Evolutionary conservation across 306 rosid genomes (phyloP).

Genomic region (Hylodesmum podocarpum): DNA sequence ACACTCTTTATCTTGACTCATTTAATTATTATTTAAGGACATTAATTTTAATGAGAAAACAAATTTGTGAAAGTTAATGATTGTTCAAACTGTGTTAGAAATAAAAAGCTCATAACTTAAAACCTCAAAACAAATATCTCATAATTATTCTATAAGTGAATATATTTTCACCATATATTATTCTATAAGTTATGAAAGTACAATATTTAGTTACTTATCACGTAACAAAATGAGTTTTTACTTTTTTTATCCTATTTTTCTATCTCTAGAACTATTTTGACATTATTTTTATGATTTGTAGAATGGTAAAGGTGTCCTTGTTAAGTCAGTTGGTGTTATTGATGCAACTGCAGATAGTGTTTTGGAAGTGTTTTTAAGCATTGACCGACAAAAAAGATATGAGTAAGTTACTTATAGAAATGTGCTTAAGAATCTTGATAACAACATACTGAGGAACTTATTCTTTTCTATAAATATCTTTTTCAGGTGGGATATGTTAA

Average conservation of each 20-base stretch:
- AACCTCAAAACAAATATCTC: too few relatives aligned
- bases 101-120: too few relatives aligned
- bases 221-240: neutral
- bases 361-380: conserved; percentile 76
- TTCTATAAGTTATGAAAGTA: neutral
- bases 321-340: conserved; percentile 81
- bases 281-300: conserved; percentile 41
- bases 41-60: too few relatives aligned
- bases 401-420: conserved; percentile 58
- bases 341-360: conserved; percentile 78
- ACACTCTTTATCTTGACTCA: too few relatives aligned
- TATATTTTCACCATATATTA: neutral
- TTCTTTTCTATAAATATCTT: conserved; percentile 21
- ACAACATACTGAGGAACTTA: neutral
- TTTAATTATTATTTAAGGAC: too few relatives aligned
- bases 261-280: conserved; percentile 20
- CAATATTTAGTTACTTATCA: neutral
- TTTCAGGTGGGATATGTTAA: conserved; percentile 97
- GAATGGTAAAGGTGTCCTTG: conserved; percentile 81
- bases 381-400: conserved; percentile 70
- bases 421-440: neutral
- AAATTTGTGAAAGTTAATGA: too few relatives aligned
- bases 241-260: neutral
- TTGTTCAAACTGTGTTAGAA: too few relatives aligned
- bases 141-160: too few relatives aligned